Conservation (phyloP, 768 basidiomycete genomes). For the Russula olivacea region DNA sequence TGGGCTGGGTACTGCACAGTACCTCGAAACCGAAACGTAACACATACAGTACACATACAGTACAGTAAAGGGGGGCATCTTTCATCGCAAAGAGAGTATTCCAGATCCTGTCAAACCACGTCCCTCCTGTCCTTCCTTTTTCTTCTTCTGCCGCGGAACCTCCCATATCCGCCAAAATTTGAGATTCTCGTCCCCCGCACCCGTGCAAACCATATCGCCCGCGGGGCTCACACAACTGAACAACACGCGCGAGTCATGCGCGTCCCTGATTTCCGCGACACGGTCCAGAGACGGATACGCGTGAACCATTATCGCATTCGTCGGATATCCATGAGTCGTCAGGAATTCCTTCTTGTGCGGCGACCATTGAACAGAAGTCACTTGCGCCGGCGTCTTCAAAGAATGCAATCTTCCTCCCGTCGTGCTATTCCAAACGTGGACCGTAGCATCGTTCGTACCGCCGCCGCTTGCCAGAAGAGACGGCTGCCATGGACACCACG, state of each 20-base stretch:
- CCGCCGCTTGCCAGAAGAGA: slow-evolving; percentile 25
- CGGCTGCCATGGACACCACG: slow-evolving; percentile 94
- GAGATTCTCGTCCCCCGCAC: slow-evolving; percentile 91
- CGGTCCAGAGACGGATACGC: slow-evolving; percentile 80
- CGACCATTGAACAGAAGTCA: slow-evolving; percentile 86
- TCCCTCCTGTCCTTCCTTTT: slow-evolving; percentile 38
- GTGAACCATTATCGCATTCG: slow-evolving; percentile 75
- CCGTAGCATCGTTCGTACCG: slow-evolving; percentile 87
- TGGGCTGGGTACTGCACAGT: background rate
- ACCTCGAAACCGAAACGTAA: background rate
- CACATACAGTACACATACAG: too few species aligned
- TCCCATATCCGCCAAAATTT: slow-evolving; percentile 96
- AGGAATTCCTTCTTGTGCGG: slow-evolving; percentile 84
- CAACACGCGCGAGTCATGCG: slow-evolving; percentile 87
- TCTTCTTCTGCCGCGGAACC: slow-evolving; percentile 48
- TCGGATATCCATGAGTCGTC: slow-evolving; percentile 92
- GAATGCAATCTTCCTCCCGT: slow-evolving; percentile 90
- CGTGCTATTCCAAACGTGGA: slow-evolving; percentile 87
- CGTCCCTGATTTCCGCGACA: slow-evolving; percentile 81
- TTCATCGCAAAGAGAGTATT: slow-evolving; percentile 35
- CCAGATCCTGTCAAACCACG: slow-evolving; percentile 29
- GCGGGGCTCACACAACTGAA: slow-evolving; percentile 81
- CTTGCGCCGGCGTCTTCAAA: slow-evolving; percentile 80
- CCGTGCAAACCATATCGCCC: slow-evolving; percentile 88
- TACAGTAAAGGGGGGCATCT: too few species aligned